A percentile compares a stretch with the other conserved stretches of the same genome.
phyloP scores from a whole-genome alignment of 331 rosid genomes.

The Saraca asoca region DNA sequence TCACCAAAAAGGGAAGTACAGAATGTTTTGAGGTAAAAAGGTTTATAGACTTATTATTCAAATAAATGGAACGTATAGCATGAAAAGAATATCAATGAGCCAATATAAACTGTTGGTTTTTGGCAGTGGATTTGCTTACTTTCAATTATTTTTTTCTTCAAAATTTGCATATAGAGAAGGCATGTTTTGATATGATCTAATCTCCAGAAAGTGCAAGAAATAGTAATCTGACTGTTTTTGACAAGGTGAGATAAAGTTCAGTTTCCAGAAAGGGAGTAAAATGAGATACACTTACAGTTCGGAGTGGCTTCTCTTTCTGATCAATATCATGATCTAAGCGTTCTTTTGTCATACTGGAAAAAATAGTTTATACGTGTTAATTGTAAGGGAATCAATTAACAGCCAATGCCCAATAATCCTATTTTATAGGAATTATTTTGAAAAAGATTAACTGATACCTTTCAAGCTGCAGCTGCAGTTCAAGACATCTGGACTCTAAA shows the following conservation, averaged over 20 bases:
- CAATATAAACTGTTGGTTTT: no score
- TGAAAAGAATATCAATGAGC: not conserved
- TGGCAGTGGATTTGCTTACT: not conserved
- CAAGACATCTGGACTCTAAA: conserved; percentile 69
- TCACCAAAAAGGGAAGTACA: not conserved
- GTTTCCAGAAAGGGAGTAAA: conserved; percentile 6
- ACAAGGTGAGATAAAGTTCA: no score
- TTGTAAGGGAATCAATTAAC: conserved; percentile 29
- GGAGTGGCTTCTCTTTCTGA: conserved; percentile 58
- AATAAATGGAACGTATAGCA: not conserved
- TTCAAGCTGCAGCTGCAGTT: conserved; percentile 74
- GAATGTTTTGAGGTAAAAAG: no score
- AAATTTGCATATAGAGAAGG: no score
- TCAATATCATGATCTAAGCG: conserved; percentile 28
- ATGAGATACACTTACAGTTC: conserved; percentile 60
- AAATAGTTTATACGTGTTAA: conserved; percentile 27
- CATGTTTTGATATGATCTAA: no score
- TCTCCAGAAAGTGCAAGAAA: not conserved
- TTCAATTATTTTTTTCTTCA: no score
- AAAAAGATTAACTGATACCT: conserved; percentile 49
- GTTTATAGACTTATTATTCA: not conserved
- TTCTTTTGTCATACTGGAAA: conserved; percentile 57
- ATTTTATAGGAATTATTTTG: conserved; percentile 10
- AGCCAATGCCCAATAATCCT: conserved; percentile 20
- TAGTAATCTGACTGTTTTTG: not conserved